These are phyloP conservation scores for Solanum pimpinellifolium DNA, from an alignment of 257 asterid species.

Conservation along the genomic window DNA sequence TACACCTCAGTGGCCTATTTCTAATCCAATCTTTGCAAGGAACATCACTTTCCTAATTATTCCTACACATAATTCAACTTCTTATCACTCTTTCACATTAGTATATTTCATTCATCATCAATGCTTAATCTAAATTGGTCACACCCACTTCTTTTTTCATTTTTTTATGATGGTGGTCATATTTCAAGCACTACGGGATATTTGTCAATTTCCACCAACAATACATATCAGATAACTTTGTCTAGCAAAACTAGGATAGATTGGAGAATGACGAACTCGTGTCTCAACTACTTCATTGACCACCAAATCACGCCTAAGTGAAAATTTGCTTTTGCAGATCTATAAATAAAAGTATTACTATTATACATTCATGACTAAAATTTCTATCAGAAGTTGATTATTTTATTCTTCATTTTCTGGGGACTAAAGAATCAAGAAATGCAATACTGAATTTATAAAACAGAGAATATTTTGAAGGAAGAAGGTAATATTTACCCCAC, in stretches of 20 bases:
- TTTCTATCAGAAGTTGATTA: background rate
- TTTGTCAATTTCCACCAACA: background rate
- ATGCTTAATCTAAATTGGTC: background rate
- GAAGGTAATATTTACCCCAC: slow-evolving; percentile 9
- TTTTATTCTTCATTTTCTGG: background rate
- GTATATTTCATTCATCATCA: background rate
- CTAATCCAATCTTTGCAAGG: background rate
- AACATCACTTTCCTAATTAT: background rate
- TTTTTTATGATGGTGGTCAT: background rate
- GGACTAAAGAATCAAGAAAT: background rate
- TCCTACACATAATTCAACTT: background rate
- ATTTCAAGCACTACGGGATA: background rate
- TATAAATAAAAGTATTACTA: background rate
- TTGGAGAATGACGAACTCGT: too few species aligned
- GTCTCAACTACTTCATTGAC: background rate
- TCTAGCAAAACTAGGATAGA: too few species aligned
- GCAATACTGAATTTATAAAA: background rate
- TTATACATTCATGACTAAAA: background rate
- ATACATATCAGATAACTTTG: too few species aligned
- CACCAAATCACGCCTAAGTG: background rate
- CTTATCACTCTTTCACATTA: background rate
- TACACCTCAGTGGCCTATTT: background rate
- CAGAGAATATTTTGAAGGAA: background rate
- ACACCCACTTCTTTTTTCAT: background rate
- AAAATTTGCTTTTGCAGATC: background rate